Conservation (phyloP, 305 asterid species). For the Fraxinus baroniana region DNA sequence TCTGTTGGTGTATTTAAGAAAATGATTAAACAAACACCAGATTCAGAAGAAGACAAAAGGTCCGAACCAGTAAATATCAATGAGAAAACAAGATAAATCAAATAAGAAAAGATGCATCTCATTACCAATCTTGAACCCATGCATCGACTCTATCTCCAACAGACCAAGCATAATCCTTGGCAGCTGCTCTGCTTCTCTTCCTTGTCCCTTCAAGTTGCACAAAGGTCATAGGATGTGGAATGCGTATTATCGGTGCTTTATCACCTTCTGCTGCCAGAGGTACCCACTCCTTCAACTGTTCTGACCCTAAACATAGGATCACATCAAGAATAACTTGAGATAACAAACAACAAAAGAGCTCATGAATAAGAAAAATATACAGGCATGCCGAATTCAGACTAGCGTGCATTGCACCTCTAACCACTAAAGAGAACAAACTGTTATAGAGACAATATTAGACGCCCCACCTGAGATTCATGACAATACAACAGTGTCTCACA, state of each 20-base stretch:
- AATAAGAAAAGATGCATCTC: neutral
- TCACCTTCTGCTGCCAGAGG: slow-evolving; percentile 61
- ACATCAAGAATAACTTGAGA: neutral
- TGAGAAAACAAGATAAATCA: slow-evolving; percentile 3
- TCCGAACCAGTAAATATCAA: neutral
- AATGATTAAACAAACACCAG: neutral
- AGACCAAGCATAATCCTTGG: slow-evolving; percentile 71
- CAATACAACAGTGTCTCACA: neutral
- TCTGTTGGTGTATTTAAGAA: neutral
- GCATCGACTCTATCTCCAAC: slow-evolving; percentile 92
- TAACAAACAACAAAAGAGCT: neutral
- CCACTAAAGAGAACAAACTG: neutral
- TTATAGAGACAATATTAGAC: neutral
- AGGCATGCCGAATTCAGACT: neutral
- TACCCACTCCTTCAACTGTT: slow-evolving; percentile 80
- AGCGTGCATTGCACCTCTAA: neutral
- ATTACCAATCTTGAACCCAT: slow-evolving; percentile 74
- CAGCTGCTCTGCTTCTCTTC: slow-evolving; percentile 85
- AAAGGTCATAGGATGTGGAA: slow-evolving; percentile 63
- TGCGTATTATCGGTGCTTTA: slow-evolving; percentile 57
- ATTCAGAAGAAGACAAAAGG: neutral
- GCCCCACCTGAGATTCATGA: neutral
- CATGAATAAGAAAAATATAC: neutral
- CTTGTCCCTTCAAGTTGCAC: slow-evolving; percentile 59
- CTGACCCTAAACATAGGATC: slow-evolving; percentile 43